These are phyloP conservation scores for Pseudogymnoascus sp. DNA, from an alignment of 2,329 filamentous ascomycete genomes.

Conservation along the genomic window DNA sequence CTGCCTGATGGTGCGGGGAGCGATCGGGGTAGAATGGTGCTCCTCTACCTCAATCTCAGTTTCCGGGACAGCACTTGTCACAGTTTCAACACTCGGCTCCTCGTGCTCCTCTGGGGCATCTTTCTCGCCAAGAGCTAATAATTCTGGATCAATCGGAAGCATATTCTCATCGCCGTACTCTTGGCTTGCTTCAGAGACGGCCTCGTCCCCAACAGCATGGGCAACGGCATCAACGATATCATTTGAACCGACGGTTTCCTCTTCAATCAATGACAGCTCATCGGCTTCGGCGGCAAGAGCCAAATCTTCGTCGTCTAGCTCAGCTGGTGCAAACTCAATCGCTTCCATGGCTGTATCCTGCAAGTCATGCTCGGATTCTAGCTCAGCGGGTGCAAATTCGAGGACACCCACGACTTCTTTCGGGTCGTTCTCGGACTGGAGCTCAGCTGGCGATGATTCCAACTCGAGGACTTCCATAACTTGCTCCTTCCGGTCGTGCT, in stretches of 20 bases:
- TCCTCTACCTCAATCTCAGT: background rate
- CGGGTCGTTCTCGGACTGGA: slow-evolving; percentile 21
- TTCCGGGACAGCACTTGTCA: slow-evolving; percentile 18
- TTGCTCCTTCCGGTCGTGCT: slow-evolving; percentile 26
- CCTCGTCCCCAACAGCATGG: slow-evolving; percentile 12
- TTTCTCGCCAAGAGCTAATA: slow-evolving; percentile 24
- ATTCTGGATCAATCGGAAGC: slow-evolving; percentile 40
- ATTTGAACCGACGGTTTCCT: slow-evolving; percentile 14
- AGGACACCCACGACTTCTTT: slow-evolving; percentile 31
- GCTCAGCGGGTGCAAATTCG: slow-evolving; percentile 33
- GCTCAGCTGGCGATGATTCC: slow-evolving; percentile 30
- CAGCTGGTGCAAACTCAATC: slow-evolving; percentile 37
- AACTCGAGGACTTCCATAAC: slow-evolving; percentile 30
- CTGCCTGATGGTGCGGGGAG: slow-evolving; percentile 19
- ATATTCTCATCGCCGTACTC: slow-evolving; percentile 61
- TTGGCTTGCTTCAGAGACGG: slow-evolving; percentile 52
- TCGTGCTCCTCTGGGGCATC: slow-evolving; percentile 1
- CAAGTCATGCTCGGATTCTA: slow-evolving; percentile 17
- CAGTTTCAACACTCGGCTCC: slow-evolving; percentile 10
- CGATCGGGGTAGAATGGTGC: slow-evolving; percentile 16
- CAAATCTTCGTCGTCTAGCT: slow-evolving; percentile 46
- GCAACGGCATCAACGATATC: background rate
- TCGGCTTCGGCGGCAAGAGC: slow-evolving; percentile 50
- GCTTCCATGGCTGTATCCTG: slow-evolving; percentile 30
- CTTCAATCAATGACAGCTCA: slow-evolving; percentile 42